Conservation (phyloP, 164 flowering plant species). For the Nelumbo lutea region DNA sequence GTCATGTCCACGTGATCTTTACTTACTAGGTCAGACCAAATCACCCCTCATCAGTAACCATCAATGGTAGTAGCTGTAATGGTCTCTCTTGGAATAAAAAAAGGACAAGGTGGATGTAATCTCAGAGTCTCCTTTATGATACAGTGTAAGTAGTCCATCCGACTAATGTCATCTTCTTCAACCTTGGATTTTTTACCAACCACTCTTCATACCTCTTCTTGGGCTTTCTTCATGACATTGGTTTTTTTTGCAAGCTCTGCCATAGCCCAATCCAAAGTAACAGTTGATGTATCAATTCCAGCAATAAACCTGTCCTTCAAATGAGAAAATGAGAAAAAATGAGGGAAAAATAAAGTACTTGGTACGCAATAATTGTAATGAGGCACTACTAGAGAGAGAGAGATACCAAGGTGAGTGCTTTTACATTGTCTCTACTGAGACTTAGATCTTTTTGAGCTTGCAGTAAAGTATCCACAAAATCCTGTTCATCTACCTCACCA, state of each 20-base stretch:
- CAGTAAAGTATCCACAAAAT: constrained; percentile 17
- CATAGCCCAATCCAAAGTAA: constrained; percentile 9
- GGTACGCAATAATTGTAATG: no score
- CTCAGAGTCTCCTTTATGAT: constrained; percentile 7
- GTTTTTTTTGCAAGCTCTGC: constrained; percentile 16
- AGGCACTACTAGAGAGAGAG: no score
- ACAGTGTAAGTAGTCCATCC: constrained; percentile 11
- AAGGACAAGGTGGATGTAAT: background rate
- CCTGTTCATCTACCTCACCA: background rate
- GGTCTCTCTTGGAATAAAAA: background rate
- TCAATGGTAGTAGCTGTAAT: background rate
- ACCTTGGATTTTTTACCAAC: constrained; percentile 9
- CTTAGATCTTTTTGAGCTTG: background rate
- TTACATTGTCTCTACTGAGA: background rate
- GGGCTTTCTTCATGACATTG: constrained; percentile 11
- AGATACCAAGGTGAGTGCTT: background rate
- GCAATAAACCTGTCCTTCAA: constrained; percentile 11
- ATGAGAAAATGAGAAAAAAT: background rate
- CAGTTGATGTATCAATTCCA: constrained; percentile 7
- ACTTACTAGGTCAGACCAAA: no score
- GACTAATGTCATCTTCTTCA: constrained; percentile 4
- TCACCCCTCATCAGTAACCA: no score
- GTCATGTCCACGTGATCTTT: no score
- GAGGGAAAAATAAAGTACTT: background rate
- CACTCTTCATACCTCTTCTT: constrained; percentile 14